Evolutionary conservation across 179 eudicot species (phyloP), one percentile per base, ranked within the genome.

Genomic region (Spinacia oleracea): DNA sequence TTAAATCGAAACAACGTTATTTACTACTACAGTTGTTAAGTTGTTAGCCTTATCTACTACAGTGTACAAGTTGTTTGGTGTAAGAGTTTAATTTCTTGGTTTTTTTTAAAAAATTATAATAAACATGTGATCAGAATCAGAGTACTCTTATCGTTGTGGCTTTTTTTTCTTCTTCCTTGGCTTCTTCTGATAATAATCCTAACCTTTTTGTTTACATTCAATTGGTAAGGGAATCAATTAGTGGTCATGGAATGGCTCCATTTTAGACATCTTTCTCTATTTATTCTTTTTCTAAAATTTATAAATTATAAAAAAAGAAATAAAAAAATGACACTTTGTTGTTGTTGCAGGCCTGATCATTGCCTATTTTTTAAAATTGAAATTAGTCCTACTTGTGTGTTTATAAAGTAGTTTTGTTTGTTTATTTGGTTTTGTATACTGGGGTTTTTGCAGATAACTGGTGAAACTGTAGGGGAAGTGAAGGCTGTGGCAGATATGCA

Each of bases 401-500:
- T 12, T 66, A 27, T 35, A 43, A 78, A 50, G 56, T 51, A 46
- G 65, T 29, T 60, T 58, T 68, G 62, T 12, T 77, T 78, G 70
- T 73, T 69, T 74, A 16, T 69, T 53, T 25, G 59, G 62, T 78
- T 53, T 12, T 42, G 76, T 48, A 35, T 51, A 46, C 23, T 53
- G 32, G 43, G n/a, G n/a, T n/a, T 72, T 80, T 77, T 78, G 81
- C 87, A 91, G 94, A 86, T 91, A 85, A 88, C 94, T 81, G 96
- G 91, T 70, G 91, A 83, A 82, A 87, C 96, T 77, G 91, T 89
- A 75, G 96, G 96, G 59, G 96, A 91, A 87, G 96, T 91, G 89
- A 89, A 88, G 84, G 93, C 93, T 68, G 96, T 91, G 50, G 96
- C 96, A 84, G 92, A 88, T 81, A 89, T 89, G 92, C 93, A 89